phyloP scores from a whole-genome alignment of 371 early-diverging fungal species.

The Batrachochytrium dendrobatidis region DNA sequence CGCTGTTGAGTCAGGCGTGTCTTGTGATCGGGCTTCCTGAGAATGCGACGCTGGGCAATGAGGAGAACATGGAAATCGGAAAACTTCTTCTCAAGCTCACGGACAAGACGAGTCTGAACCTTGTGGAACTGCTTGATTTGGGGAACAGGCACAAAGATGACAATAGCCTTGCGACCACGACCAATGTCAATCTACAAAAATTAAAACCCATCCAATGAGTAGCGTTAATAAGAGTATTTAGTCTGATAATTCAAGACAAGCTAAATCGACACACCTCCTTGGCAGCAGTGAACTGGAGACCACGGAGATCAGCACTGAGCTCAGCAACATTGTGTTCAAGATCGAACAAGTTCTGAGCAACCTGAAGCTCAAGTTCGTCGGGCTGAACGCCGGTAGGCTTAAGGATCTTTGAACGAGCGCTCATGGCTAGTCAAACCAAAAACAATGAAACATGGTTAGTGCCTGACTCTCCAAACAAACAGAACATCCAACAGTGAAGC shows the following conservation, averaged over 20 bases:
- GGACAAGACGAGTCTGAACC: slow-evolving; percentile 87
- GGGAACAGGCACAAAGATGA: slow-evolving; percentile 95
- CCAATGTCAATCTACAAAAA: slow-evolving; percentile 74
- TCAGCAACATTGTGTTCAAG: slow-evolving; percentile 90
- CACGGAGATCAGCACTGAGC: slow-evolving; percentile 89
- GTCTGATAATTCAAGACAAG: not conserved
- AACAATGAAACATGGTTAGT: not conserved
- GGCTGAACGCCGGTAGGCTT: slow-evolving; percentile 77
- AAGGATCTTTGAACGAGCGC: slow-evolving; percentile 46
- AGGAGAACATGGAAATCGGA: slow-evolving; percentile 95
- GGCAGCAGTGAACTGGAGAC: slow-evolving; percentile 87
- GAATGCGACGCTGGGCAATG: slow-evolving; percentile 92
- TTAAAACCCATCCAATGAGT: not conserved
- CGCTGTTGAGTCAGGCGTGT: slow-evolving; percentile 83
- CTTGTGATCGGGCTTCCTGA: slow-evolving; percentile 83
- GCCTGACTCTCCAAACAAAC: not conserved
- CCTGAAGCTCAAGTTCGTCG: slow-evolving; percentile 85
- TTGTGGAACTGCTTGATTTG: slow-evolving; percentile 87
- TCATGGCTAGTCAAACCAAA: slow-evolving; percentile 10
- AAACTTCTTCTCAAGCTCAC: slow-evolving; percentile 99
- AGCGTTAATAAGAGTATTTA: not conserved
- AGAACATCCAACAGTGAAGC: no score
- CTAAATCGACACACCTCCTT: slow-evolving; percentile 73
- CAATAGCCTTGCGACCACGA: slow-evolving; percentile 91
- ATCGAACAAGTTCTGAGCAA: slow-evolving; percentile 93